These are phyloP conservation scores for Cardamine chenopodiifolia DNA, from an alignment of 345 rosid species.

Conservation along the genomic window DNA sequence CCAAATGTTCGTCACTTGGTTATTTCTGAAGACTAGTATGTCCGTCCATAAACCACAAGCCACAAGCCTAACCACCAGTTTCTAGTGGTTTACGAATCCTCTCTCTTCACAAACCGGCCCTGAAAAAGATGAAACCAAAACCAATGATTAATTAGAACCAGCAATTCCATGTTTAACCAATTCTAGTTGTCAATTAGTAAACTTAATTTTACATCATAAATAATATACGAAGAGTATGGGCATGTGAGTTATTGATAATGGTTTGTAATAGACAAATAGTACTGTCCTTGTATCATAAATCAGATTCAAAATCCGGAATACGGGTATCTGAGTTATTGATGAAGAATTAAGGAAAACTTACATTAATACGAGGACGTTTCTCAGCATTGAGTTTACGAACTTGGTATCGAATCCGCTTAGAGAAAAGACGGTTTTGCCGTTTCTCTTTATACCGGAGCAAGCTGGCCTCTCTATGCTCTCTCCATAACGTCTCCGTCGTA, in stretches of 20 bases:
- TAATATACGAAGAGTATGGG: neutral
- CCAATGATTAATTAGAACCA: constrained; percentile 7
- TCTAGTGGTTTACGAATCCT: constrained; percentile 10
- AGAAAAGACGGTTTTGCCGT: constrained; percentile 80
- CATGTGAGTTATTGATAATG: neutral
- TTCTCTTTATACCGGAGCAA: constrained; percentile 91
- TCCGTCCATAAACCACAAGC: too few relatives aligned
- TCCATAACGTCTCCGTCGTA: constrained; percentile 45
- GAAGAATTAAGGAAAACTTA: neutral
- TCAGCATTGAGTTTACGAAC: constrained; percentile 96
- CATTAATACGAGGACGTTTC: constrained; percentile 93
- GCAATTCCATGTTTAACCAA: neutral
- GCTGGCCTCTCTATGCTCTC: constrained; percentile 80
- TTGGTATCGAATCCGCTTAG: constrained; percentile 80
- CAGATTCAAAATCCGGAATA: neutral
- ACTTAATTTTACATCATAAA: neutral
- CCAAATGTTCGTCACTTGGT: constrained; percentile 27
- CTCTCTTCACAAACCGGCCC: constrained; percentile 49
- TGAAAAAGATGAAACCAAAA: constrained; percentile 18
- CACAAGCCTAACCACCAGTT: constrained; percentile 14
- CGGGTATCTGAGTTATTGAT: neutral
- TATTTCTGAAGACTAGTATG: constrained; percentile 21
- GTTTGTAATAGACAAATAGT: neutral
- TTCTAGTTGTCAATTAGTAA: neutral
- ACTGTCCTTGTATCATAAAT: neutral